A percentile compares a stretch with the other conserved stretches of the same genome.
phyloP scores from a whole-genome alignment of 2,329 filamentous ascomycete species.

The Dendryphion nanum region DNA sequence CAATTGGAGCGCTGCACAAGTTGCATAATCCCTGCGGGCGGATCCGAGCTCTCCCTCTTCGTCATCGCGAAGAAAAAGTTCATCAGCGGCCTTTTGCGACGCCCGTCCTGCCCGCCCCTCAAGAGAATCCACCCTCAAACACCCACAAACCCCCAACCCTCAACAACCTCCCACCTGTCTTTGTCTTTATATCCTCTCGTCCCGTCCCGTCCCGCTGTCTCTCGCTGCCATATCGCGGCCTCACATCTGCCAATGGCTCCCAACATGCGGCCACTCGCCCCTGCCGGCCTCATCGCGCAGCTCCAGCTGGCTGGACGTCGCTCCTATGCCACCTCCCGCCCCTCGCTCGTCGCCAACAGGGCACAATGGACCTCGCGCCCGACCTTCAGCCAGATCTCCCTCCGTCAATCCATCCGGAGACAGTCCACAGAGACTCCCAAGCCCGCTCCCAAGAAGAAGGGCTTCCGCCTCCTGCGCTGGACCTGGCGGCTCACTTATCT shows the following conservation, averaged over 20 bases:
- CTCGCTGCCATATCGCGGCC: conserved; percentile 1
- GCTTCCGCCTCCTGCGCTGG: conserved; percentile 72
- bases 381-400: conserved; percentile 31
- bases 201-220: neutral
- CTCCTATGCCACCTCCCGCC: conserved; percentile 34
- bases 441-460: conserved; percentile 43
- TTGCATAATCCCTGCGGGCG: too few relatives aligned
- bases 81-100: conserved; percentile 2
- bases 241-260: conserved; percentile 30
- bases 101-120: neutral
- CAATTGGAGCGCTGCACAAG: too few relatives aligned
- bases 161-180: neutral
- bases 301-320: conserved; percentile 34
- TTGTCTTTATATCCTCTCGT: neutral
- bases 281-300: conserved; percentile 29
- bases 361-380: conserved; percentile 35
- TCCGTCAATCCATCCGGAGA: conserved; percentile 36
- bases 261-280: conserved; percentile 36
- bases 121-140: neutral
- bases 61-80: conserved; percentile 13
- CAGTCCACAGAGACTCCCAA: conserved; percentile 31
- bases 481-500: conserved; percentile 81
- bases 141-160: too few relatives aligned
- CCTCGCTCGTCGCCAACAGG: conserved; percentile 32
- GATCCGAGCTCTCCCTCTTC: conserved; percentile 4